Base-by-base conservation (phyloP, 176 grass and related monocot genomes). In the Dendrocalamus sinicus region DNA sequence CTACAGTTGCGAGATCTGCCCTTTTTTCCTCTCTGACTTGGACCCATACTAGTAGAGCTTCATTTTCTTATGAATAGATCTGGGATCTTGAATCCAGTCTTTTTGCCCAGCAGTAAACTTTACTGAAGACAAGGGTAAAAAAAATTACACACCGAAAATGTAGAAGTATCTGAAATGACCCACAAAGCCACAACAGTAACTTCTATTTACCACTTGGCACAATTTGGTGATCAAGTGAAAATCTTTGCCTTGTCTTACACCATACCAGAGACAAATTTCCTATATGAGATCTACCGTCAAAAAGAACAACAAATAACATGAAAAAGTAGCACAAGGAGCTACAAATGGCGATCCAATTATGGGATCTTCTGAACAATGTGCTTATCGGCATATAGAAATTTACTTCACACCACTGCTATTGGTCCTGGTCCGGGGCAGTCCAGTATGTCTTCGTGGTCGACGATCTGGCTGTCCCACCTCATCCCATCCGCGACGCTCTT, bases 381-480 rank as follows among this genome's bases (percentile, higher is more conserved):
- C 73, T 85, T 80, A 86, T 72, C 64, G 81, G 68, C 81, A 89
- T 75, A 2, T 40, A 65, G 26, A 66, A 66, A 47, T 88, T 73
- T 46, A 52, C 70, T 75, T 12, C 44, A 72, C 50, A 70, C 9
- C 45, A 64, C 35, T 79, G 90, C 90, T 89, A 90, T 70, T 67
- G 80, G 17, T 75, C 77, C 44, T 76, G 83, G 57, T 79, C 66
- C 47, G 88, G 65, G 14, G 85, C 88, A 13, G 93, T 95, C 90
- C 93, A 95, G 47, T 95, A 95, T 10, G 68, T 92, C 86, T 69
- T 92, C 93, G 62, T 95, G 93, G 74, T 90, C 90, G 19, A 86
- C 77, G 67, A 92, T 92, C 78, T 90, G 88, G 80, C 93, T 89
- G 35, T 88, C 88, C 93, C 93, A 95, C 68, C 90, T 77, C 93